Percentiles rank a stretch among this genome's conserved stretches.
phyloP scores from a whole-genome alignment of 78 protist species.

The Guillardia theta region DNA sequence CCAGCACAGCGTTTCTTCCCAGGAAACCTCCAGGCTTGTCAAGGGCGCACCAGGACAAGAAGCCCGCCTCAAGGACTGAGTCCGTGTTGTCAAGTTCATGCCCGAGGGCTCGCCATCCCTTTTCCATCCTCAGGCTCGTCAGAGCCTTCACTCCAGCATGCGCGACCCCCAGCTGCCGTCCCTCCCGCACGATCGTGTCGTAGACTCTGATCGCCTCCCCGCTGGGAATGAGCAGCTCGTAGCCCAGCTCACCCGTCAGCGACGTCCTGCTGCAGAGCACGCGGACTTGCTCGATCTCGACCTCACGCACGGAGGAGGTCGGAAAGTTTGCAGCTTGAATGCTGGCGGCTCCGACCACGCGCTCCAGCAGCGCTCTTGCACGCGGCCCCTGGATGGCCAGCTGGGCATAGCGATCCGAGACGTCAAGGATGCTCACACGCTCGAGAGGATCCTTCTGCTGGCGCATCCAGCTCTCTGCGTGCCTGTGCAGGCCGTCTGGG shows the following conservation, averaged over 20 bases:
- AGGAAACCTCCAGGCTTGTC: conserved; percentile 28
- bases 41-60: conserved; percentile 38
- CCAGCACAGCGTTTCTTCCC: conserved; percentile 28
- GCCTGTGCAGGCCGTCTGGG: not conserved
- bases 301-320: not conserved
- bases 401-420: conserved; percentile 16
- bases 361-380: conserved; percentile 31
- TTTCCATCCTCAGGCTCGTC: conserved; percentile 51
- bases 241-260: conserved; percentile 53
- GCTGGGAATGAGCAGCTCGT: conserved; percentile 53
- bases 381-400: conserved; percentile 46
- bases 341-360: not conserved
- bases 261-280: conserved; percentile 11
- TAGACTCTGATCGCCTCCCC: not conserved
- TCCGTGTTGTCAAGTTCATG: conserved; percentile 50
- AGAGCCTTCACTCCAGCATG: conserved; percentile 28
- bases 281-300: conserved; percentile 31
- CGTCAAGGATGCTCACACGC: not conserved
- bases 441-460: not conserved
- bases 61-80: conserved; percentile 51
- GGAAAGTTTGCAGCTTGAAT: not conserved
- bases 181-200: not conserved
- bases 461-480: not conserved
- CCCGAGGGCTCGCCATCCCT: conserved; percentile 53
- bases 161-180: not conserved